Percentiles rank a stretch among this genome's conserved stretches.
phyloP scores from a whole-genome alignment of 108 stramenopile genomes.

The Skeletonema tropicum region DNA sequence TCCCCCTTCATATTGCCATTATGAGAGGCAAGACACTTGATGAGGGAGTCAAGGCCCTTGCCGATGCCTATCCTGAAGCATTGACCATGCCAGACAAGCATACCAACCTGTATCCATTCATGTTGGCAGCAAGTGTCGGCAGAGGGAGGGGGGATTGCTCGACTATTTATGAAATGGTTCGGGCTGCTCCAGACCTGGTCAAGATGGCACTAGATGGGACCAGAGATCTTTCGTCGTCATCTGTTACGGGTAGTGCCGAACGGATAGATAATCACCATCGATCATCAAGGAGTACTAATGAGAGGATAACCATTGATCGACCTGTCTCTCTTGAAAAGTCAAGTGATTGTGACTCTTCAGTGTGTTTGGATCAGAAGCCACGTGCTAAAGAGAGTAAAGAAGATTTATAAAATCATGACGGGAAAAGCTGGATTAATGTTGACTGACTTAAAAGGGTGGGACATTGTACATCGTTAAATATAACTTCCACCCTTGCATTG shows the following conservation, averaged over 20 bases:
- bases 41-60: conserved; percentile 54
- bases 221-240: neutral
- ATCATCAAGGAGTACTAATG: too few relatives aligned
- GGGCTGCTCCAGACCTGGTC: conserved; percentile 59
- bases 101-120: conserved; percentile 56
- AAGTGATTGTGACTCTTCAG: neutral
- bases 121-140: conserved; percentile 55
- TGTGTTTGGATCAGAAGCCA: too few relatives aligned
- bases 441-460: too few relatives aligned
- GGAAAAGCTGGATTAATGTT: too few relatives aligned
- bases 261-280: neutral
- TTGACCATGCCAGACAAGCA: conserved; percentile 47
- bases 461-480: too few relatives aligned
- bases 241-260: neutral
- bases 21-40: conserved; percentile 53
- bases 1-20: conserved; percentile 64
- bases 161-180: conserved; percentile 62
- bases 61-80: conserved; percentile 44
- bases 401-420: too few relatives aligned
- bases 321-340: neutral
- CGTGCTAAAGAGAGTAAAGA: too few relatives aligned
- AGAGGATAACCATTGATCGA: too few relatives aligned
- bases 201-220: conserved; percentile 16
- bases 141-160: conserved; percentile 26
- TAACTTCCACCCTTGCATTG: too few relatives aligned